A percentile compares a stretch with the other conserved stretches of the same genome.
These are phyloP conservation scores for Pseudogymnoascus sp. DNA, from an alignment of 2,329 filamentous ascomycete species.

Conservation along the genomic window DNA sequence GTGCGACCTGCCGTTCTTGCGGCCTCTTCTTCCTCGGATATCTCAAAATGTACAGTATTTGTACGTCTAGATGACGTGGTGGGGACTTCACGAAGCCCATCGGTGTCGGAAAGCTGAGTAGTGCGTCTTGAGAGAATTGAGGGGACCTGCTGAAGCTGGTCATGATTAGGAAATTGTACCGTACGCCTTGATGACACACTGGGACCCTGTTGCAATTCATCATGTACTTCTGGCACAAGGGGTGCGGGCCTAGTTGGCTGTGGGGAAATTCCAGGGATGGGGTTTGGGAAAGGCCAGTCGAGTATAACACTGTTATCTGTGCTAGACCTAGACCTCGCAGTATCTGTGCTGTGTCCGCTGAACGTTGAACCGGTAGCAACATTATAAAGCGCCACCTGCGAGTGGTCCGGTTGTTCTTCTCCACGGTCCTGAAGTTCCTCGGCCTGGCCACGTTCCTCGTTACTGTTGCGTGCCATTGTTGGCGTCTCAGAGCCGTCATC, in stretches of 20 bases:
- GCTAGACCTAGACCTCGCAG: background rate
- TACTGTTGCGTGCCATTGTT: background rate
- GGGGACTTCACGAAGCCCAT: no score
- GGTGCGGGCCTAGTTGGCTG: background rate
- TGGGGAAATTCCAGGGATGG: background rate
- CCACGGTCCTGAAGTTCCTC: background rate
- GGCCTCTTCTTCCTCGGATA: no score
- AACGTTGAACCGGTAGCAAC: background rate
- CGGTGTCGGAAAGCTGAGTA: background rate
- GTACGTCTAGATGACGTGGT: no score
- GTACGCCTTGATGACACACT: background rate
- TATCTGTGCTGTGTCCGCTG: no score
- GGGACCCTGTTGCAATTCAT: background rate
- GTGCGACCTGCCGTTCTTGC: no score
- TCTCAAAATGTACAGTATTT: no score
- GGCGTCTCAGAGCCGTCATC: background rate
- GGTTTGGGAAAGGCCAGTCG: background rate
- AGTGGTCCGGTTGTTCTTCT: background rate
- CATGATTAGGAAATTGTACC: background rate
- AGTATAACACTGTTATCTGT: background rate
- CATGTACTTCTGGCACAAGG: background rate
- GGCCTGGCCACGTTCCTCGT: background rate
- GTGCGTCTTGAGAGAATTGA: background rate
- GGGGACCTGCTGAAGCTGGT: background rate
- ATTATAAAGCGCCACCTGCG: background rate